Conservation (phyloP, 805 yeast species). For the Clavispora santaluciae region DNA sequence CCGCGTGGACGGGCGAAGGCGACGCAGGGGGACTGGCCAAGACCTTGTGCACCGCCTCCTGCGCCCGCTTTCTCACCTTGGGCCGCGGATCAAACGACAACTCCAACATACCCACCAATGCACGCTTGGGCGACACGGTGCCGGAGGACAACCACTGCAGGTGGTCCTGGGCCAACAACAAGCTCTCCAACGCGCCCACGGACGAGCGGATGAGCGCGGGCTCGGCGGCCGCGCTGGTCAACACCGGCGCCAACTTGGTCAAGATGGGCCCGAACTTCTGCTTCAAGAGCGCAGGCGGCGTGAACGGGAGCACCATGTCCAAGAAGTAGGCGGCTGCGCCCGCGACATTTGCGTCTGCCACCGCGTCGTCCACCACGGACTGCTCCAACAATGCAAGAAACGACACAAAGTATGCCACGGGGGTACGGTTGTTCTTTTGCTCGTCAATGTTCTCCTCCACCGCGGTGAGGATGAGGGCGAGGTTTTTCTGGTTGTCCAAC, state of each 20-base stretch:
- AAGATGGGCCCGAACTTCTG: constrained; percentile 75
- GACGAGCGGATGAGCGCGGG: constrained; percentile 82
- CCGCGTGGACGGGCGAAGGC: constrained; percentile 75
- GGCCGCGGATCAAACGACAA: constrained; percentile 86
- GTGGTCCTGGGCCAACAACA: constrained; percentile 75
- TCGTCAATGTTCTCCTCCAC: constrained; percentile 84
- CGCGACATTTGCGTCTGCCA: constrained; percentile 61
- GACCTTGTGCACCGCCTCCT: constrained; percentile 72
- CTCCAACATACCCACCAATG: constrained; percentile 70
- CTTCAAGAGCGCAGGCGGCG: constrained; percentile 64
- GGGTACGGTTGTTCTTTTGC: constrained; percentile 54
- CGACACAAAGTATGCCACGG: constrained; percentile 83
- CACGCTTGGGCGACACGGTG: constrained; percentile 73
- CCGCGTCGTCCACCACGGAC: constrained; percentile 45
- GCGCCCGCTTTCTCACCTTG: constrained; percentile 91
- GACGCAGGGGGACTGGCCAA: constrained; percentile 68
- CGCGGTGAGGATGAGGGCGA: constrained; percentile 78
- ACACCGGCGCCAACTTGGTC: constrained; percentile 73
- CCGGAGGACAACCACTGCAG: constrained; percentile 64
- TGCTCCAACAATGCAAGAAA: constrained; percentile 79
- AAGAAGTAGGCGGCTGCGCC: constrained; percentile 74
- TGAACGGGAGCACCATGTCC: constrained; percentile 71
- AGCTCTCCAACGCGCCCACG: constrained; percentile 77
- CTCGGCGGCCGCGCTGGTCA: constrained; percentile 62
- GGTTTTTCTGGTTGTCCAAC: constrained; percentile 78